phyloP scores from a whole-genome alignment of 129 eudicot species.

The Artemisia tridentata region DNA sequence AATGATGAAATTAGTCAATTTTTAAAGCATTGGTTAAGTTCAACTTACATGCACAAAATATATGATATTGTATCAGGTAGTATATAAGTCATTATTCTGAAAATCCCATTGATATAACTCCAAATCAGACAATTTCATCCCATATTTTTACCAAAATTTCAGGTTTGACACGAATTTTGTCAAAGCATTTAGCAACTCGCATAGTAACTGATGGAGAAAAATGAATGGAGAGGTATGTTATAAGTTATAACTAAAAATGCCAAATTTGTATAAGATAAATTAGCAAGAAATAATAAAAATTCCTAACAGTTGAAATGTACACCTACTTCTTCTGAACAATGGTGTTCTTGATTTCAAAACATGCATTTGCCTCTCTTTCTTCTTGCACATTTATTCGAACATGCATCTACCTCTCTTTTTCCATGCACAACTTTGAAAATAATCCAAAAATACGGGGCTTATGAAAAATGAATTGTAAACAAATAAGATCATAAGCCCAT shows the following conservation, averaged over 20 bases:
- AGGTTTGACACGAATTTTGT: constrained; percentile 95
- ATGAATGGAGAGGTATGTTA: constrained; percentile 92
- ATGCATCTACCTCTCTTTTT: constrained; percentile 88
- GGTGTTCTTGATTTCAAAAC: constrained; percentile 82
- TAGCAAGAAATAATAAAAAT: not conserved
- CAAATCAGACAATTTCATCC: too few species aligned
- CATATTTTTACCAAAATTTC: constrained; percentile 67
- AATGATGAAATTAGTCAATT: too few species aligned
- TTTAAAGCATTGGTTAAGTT: too few species aligned
- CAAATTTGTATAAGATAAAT: constrained; percentile 19
- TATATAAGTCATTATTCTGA: too few species aligned
- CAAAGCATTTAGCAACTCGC: constrained; percentile 95
- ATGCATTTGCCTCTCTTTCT: constrained; percentile 91
- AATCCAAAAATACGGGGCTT: too few species aligned
- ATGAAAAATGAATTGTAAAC: too few species aligned
- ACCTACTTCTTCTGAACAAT: constrained; percentile 92
- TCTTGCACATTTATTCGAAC: constrained; percentile 94
- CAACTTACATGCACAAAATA: too few species aligned
- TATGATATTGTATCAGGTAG: too few species aligned
- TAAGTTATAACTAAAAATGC: constrained; percentile 74
- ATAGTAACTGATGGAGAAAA: constrained; percentile 90
- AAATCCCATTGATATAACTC: too few species aligned
- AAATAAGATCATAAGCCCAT: too few species aligned
- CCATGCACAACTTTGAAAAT: constrained; percentile 51
- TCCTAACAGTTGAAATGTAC: not conserved